These are phyloP conservation scores for Fusarium agapanthi DNA, from an alignment of 2,329 filamentous ascomycete genomes.

Conservation along the genomic window DNA sequence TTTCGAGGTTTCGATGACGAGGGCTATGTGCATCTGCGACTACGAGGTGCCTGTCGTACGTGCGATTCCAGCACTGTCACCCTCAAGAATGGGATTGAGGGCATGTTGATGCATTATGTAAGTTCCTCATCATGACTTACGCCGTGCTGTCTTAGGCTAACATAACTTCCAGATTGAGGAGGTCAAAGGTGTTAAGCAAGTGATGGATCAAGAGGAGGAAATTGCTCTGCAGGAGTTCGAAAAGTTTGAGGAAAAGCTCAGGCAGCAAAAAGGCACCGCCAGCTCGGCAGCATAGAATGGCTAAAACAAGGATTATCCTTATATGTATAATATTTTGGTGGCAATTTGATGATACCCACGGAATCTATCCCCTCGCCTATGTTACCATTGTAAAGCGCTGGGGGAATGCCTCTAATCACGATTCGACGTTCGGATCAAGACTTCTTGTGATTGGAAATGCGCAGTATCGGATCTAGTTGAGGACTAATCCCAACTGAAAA, in stretches of 20 bases:
- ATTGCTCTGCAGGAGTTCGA: constrained; percentile 87
- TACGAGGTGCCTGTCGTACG: constrained; percentile 91
- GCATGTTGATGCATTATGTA: constrained; percentile 97
- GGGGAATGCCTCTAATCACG: background rate
- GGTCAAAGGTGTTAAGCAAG: constrained; percentile 90
- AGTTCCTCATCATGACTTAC: constrained; percentile 50
- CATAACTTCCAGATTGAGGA: constrained; percentile 80
- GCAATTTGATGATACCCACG: constrained; percentile 42
- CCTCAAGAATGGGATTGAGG: constrained; percentile 96
- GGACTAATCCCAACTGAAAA: background rate
- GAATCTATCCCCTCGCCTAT: constrained; percentile 4
- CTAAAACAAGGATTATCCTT: background rate
- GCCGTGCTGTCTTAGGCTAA: constrained; percentile 40
- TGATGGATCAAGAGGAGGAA: constrained; percentile 91
- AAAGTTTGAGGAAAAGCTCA: constrained; percentile 88
- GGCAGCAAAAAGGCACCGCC: constrained; percentile 58
- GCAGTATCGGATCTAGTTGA: background rate
- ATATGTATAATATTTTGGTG: constrained; percentile 38
- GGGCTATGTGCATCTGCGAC: constrained; percentile 84
- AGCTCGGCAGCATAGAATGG: constrained; percentile 12
- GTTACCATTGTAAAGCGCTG: background rate
- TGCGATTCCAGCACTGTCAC: constrained; percentile 98
- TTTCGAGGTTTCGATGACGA: constrained; percentile 85
- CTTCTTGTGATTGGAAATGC: background rate
- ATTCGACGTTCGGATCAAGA: background rate